Evolutionary conservation across 352 stramenopile species (phyloP).

Genomic region (Stramenopiles sp.): DNA sequence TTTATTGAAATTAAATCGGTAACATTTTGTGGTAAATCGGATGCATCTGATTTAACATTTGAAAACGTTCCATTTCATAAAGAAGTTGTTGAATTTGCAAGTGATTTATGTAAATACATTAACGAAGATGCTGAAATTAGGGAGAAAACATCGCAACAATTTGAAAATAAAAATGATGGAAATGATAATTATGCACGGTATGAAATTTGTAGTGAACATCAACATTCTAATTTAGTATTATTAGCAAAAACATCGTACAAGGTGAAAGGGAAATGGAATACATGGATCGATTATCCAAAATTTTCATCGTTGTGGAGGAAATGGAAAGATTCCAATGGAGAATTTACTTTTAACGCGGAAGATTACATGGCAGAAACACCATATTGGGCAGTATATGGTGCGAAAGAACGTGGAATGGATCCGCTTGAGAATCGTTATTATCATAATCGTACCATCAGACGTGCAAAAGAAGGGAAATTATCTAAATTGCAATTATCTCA

Average conservation of each 20-base stretch:
- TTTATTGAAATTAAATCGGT: slow-evolving; percentile 92
- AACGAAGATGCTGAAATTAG: not conserved
- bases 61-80: slow-evolving; percentile 92
- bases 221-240: slow-evolving; percentile 84
- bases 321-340: slow-evolving; percentile 14
- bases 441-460: slow-evolving; percentile 17
- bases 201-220: slow-evolving; percentile 76
- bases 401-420: slow-evolving; percentile 86
- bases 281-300: slow-evolving; percentile 96
- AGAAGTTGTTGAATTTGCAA: slow-evolving; percentile 76
- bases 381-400: slow-evolving; percentile 82
- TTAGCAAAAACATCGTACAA: slow-evolving; percentile 70
- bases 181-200: slow-evolving; percentile 55
- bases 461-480: slow-evolving; percentile 56
- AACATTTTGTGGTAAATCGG: slow-evolving; percentile 93
- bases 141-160: not conserved
- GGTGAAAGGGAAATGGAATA: slow-evolving; percentile 76
- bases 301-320: slow-evolving; percentile 30
- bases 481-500: slow-evolving; percentile 38
- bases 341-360: slow-evolving; percentile 50
- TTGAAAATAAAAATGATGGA: not conserved
- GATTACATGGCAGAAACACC: slow-evolving; percentile 84
- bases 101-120: slow-evolving; percentile 8
- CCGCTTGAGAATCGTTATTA: slow-evolving; percentile 68
- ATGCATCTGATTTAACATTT: slow-evolving; percentile 91